Base-by-base conservation (phyloP, 2,329 filamentous ascomycete genomes). In the Apiospora aurea region DNA sequence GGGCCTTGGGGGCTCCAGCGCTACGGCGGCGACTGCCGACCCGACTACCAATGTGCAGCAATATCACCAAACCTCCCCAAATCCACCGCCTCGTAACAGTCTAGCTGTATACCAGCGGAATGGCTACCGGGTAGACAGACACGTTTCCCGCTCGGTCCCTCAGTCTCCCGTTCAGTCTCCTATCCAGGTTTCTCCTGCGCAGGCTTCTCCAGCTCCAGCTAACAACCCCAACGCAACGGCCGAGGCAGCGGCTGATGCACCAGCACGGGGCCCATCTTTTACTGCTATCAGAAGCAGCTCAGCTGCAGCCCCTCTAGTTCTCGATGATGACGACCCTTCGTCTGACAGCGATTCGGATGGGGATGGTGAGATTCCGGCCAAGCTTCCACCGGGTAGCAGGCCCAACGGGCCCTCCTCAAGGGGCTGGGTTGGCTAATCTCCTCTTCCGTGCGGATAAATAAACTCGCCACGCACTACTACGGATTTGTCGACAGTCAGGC, bases 341-440 rank as follows among this genome's bases (percentile, higher is more conserved):
- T 75, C 75, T 29, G 44, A 47, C 43, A 68, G 66, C n/a, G 71
- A 73, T 46, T 72, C 69, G 18, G 71, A 71, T 53, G 76, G 74
- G 0, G 79, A 80, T 29, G 78, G 67, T 16, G 79, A 79, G 13
- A 80, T 81, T 11, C 79, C 79, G 1, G 79, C 79, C 18, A 75
- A 71, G 13, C 16, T 80, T 7, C 74, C 75, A 2, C 73, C 69
- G 6, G 16, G 16, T 29, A 57, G 38, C 34, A 76, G 72, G 67
- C 61, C 71, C 16, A 73, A 67, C 21, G 49, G 66, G 10, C 70
- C 70, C 2, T 69, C 73, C 6, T 67, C 70, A 6, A 74, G 43
- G 44, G 66, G 71, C 14, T 44, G 72, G 13, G 66, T 69, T 16
- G 75, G 72, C 68, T 75, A 53, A 47, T 68, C 29, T 13, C 21